Percentiles rank a stretch among this genome's conserved stretches.
These are phyloP conservation scores for Ceratobasidium sp. DNA, from an alignment of 1,284 basidiomycete genomes.

Conservation along the genomic window DNA sequence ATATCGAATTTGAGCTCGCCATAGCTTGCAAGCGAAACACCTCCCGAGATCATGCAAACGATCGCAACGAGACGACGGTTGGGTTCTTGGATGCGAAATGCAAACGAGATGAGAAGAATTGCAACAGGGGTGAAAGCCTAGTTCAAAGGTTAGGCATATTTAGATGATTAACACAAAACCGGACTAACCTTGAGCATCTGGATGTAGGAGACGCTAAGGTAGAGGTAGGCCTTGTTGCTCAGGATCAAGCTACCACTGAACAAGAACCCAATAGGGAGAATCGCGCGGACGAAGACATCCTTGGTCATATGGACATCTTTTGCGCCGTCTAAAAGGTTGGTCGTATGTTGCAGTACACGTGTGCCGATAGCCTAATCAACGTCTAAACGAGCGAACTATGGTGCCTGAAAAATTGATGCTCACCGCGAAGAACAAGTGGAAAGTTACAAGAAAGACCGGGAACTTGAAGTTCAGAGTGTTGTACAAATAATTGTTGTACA, in stretches of 20 bases:
- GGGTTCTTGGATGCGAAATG: slow-evolving; percentile 89
- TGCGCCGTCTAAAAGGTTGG: slow-evolving; percentile 86
- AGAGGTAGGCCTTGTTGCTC: slow-evolving; percentile 94
- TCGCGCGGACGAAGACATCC: slow-evolving; percentile 85
- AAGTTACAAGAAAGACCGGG: slow-evolving; percentile 90
- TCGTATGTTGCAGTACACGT: slow-evolving; percentile 87
- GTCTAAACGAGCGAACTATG: slow-evolving; percentile 31
- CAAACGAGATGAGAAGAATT: slow-evolving; percentile 94
- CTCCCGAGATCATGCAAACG: slow-evolving; percentile 90
- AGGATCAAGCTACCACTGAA: slow-evolving; percentile 93
- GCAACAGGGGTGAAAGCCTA: slow-evolving; percentile 97
- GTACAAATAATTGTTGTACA: slow-evolving; percentile 97
- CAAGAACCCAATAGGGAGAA: slow-evolving; percentile 91
- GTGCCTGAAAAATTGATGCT: slow-evolving; percentile 51
- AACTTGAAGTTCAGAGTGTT: slow-evolving; percentile 83
- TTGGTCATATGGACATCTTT: slow-evolving; percentile 88
- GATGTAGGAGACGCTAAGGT: slow-evolving; percentile 91
- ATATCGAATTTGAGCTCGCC: slow-evolving; percentile 90
- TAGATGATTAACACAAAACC: slow-evolving; percentile 31
- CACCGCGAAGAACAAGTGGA: slow-evolving; percentile 85
- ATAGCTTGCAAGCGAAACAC: slow-evolving; percentile 88
- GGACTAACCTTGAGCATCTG: slow-evolving; percentile 92
- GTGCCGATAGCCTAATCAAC: slow-evolving; percentile 82
- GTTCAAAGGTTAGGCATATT: slow-evolving; percentile 37
- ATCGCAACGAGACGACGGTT: slow-evolving; percentile 83